Evolutionary conservation across 208 protist genomes (phyloP).

Genomic region (Kentomonas sorsogonicus): DNA sequence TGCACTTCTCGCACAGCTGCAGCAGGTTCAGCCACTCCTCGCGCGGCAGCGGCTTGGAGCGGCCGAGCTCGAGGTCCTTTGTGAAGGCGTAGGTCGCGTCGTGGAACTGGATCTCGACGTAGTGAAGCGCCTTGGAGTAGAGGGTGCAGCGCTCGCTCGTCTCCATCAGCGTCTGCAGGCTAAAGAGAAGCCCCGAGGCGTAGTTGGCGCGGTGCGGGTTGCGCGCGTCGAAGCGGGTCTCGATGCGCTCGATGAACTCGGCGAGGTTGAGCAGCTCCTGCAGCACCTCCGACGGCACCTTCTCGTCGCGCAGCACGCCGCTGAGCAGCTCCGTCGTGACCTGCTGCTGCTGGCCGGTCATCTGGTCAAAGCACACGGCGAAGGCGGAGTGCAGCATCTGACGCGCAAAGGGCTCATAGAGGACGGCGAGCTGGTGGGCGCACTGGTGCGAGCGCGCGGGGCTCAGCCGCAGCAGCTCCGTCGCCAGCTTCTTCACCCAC

Average conservation of each 20-base stretch:
- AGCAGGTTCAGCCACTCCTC: constrained; percentile 65
- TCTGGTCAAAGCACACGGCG: constrained; percentile 75
- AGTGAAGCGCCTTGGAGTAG: constrained; percentile 93
- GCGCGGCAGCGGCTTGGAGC: constrained; percentile 38
- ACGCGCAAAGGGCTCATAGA: constrained; percentile 85
- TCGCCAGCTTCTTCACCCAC: constrained; percentile 76
- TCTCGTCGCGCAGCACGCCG: constrained; percentile 60
- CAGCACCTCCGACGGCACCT: constrained; percentile 86
- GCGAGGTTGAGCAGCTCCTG: constrained; percentile 95
- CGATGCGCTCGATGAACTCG: constrained; percentile 96
- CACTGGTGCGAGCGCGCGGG: constrained; percentile 68
- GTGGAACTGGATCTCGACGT: constrained; percentile 92
- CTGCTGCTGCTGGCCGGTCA: constrained; percentile 49
- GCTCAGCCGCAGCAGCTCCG: constrained; percentile 80
- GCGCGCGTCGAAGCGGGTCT: constrained; percentile 58
- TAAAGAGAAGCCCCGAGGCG: constrained; percentile 57
- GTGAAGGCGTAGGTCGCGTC: constrained; percentile 73
- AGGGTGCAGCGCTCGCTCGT: constrained; percentile 93
- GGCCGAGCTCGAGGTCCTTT: constrained; percentile 56
- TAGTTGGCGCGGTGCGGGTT: not conserved
- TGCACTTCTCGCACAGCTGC: constrained; percentile 87
- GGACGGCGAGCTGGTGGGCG: constrained; percentile 67
- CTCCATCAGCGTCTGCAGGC: constrained; percentile 84
- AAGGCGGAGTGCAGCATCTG: constrained; percentile 88
- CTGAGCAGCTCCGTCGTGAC: constrained; percentile 54